A percentile compares a stretch with the other conserved stretches of the same genome.
These are phyloP conservation scores for Capsicum baccatum DNA, from an alignment of 257 asterid species.

Conservation along the genomic window DNA sequence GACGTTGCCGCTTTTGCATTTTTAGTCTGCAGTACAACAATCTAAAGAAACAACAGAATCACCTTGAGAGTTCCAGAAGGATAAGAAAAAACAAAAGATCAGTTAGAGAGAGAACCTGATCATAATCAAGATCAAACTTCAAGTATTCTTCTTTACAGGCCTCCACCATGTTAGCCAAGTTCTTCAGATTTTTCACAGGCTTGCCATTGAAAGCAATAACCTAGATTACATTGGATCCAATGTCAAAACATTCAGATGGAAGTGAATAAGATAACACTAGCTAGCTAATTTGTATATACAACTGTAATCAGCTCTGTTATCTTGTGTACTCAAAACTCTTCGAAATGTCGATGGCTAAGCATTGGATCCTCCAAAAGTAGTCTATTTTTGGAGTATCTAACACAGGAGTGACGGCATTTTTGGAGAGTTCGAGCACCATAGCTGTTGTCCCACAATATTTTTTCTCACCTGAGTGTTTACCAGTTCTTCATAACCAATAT, in stretches of 20 bases:
- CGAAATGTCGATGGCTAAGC: no score
- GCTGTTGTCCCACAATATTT: not conserved
- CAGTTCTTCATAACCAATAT: conserved; percentile 41
- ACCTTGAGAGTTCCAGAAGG: conserved; percentile 12
- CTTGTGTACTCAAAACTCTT: no score
- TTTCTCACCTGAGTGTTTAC: conserved; percentile 39
- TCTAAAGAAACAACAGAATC: conserved; percentile 28
- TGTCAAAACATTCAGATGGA: not conserved
- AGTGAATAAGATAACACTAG: not conserved
- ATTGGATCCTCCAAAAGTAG: no score
- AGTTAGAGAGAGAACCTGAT: conserved; percentile 33
- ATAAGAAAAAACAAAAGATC: not conserved
- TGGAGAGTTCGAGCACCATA: no score
- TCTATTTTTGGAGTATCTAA: no score
- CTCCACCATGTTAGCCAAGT: conserved; percentile 41
- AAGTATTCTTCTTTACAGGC: conserved; percentile 37
- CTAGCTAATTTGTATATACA: not conserved
- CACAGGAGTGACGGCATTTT: no score
- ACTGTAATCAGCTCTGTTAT: conserved; percentile 2
- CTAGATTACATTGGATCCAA: conserved; percentile 27
- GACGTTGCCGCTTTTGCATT: conserved; percentile 40
- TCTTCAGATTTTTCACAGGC: conserved; percentile 38
- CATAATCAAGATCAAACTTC: conserved; percentile 37
- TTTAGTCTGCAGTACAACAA: conserved; percentile 37
- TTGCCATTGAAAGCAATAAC: conserved; percentile 39